A percentile compares a stretch with the other conserved stretches of the same genome.
Evolutionary conservation across 768 basidiomycete species (phyloP).

Genomic region (Dacryopinax spathularia): DNA sequence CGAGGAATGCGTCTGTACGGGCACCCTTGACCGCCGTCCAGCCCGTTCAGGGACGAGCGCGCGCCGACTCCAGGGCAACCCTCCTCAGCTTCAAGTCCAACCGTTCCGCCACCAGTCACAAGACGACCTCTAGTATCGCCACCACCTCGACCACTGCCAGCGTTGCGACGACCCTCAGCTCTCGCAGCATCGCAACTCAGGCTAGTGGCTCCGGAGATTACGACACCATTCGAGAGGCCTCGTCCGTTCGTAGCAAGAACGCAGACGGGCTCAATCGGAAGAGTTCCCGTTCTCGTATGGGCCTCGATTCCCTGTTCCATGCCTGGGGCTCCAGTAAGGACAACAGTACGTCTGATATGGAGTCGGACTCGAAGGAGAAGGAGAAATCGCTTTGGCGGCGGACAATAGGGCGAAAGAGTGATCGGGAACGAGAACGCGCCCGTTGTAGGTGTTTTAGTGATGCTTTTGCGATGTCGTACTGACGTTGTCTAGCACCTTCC

Average conservation of each 20-base stretch:
- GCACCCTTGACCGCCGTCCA: not conserved
- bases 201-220: not conserved
- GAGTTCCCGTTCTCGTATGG: not conserved
- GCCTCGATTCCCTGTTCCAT: not conserved
- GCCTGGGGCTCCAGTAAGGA: not conserved
- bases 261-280: not conserved
- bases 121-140: not conserved
- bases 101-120: not conserved
- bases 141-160: not conserved
- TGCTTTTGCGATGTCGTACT: not conserved
- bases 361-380: not conserved
- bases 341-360: not conserved
- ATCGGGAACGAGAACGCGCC: not conserved
- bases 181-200: not conserved
- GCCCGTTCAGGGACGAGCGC: not conserved
- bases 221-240: not conserved
- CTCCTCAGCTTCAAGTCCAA: slow-evolving; percentile 1
- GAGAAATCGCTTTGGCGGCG: not conserved
- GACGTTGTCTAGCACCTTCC: not conserved
- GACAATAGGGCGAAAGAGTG: not conserved
- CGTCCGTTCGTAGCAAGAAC: not conserved
- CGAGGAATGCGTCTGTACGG: not conserved
- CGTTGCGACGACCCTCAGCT: not conserved
- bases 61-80: not conserved
- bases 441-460: not conserved